Evolutionary conservation across 148 eudicot species (phyloP).

Genomic region (Rhododendron mucronatum): DNA sequence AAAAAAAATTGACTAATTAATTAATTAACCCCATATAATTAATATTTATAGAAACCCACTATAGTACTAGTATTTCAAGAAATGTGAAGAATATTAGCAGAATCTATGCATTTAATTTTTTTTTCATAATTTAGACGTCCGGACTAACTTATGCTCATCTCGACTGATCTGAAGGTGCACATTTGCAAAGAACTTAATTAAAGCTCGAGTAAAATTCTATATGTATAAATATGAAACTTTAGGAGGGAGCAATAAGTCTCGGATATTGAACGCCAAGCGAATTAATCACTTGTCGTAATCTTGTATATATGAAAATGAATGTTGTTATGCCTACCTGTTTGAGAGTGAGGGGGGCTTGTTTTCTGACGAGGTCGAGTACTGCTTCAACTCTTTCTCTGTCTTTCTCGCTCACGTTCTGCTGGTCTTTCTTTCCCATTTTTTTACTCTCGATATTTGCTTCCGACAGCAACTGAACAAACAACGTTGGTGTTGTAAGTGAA

Average conservation of each 20-base stretch:
- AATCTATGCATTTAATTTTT: neutral
- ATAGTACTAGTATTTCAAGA: no score
- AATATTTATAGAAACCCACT: neutral
- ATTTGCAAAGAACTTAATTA: no score
- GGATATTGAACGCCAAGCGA: no score
- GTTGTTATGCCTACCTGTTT: slow-evolving; percentile 45
- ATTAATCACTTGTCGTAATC: no score
- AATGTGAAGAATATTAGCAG: neutral
- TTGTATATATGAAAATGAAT: neutral
- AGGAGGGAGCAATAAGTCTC: no score
- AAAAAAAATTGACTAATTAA: neutral
- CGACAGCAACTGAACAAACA: neutral
- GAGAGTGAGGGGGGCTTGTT: slow-evolving; percentile 66
- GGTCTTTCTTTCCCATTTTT: slow-evolving; percentile 63
- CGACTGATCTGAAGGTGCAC: neutral
- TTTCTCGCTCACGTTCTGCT: slow-evolving; percentile 18
- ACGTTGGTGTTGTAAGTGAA: neutral
- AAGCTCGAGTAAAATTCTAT: no score
- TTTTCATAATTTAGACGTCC: no score
- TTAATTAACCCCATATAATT: neutral
- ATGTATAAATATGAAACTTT: no score
- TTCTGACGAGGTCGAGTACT: slow-evolving; percentile 54
- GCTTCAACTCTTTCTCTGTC: slow-evolving; percentile 45
- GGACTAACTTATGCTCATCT: neutral
- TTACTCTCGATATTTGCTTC: neutral